A percentile compares a stretch with the other conserved stretches of the same genome.
Conservation (phyloP, 2,329 filamentous ascomycete genomes). For the Aquanectria penicillioides region DNA sequence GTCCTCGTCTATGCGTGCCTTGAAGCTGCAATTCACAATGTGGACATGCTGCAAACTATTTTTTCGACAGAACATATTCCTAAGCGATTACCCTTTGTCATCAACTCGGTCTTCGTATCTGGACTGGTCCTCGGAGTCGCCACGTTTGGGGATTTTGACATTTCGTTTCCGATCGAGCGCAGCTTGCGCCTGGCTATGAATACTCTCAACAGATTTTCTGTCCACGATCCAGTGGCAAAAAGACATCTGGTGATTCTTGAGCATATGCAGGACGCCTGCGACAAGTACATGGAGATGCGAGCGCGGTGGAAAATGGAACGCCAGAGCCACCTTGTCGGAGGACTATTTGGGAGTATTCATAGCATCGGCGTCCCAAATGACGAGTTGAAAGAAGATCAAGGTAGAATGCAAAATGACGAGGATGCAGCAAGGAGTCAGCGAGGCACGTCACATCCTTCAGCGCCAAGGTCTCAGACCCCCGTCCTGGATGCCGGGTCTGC, state of each 20-base stretch:
- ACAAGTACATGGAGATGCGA: constrained; percentile 35
- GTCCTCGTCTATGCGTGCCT: constrained; percentile 47
- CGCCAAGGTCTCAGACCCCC: constrained; percentile 1
- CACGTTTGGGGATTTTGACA: constrained; percentile 56
- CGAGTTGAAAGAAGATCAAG: not conserved
- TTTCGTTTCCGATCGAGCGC: constrained; percentile 43
- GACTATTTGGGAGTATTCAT: constrained; percentile 37
- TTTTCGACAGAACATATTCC: constrained; percentile 47
- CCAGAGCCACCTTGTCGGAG: constrained; percentile 35
- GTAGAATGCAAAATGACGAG: not conserved
- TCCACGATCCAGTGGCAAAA: constrained; percentile 33
- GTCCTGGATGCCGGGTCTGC: not conserved
- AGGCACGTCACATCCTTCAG: not conserved
- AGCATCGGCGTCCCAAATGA: constrained; percentile 28
- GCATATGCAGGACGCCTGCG: constrained; percentile 36
- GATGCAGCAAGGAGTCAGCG: constrained; percentile 9
- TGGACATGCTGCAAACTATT: constrained; percentile 52
- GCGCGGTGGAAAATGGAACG: constrained; percentile 37
- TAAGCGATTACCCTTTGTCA: constrained; percentile 54
- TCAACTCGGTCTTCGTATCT: constrained; percentile 57
- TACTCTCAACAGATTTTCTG: constrained; percentile 38
- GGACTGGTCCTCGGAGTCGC: constrained; percentile 56
- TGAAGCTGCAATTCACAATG: constrained; percentile 47
- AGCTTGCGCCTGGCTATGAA: constrained; percentile 35
- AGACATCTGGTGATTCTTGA: constrained; percentile 37